Evolutionary conservation across 2,329 filamentous ascomycete genomes (phyloP).

Genomic region (Penicillium sp.): DNA sequence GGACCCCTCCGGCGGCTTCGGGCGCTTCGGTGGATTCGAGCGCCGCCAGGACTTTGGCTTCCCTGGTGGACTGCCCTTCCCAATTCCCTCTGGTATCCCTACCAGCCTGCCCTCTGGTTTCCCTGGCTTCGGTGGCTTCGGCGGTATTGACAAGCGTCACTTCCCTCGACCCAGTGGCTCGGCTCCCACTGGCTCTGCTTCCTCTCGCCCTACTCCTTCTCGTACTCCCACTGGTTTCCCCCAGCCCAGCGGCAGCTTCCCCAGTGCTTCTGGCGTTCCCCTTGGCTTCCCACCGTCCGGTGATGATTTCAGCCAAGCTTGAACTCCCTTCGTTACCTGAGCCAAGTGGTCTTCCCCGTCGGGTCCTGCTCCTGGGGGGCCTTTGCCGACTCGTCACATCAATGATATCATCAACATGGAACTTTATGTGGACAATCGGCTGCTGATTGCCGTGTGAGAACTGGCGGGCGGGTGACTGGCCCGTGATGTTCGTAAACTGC

Average conservation of each 20-base stretch:
- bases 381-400: conserved; percentile 1
- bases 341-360: conserved; percentile 1
- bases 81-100: conserved; percentile 6
- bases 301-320: conserved; percentile 3
- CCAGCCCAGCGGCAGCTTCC: neutral
- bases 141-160: neutral
- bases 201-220: neutral
- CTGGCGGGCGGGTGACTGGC: neutral
- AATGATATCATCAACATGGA: neutral
- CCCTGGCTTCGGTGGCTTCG: neutral
- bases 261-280: neutral
- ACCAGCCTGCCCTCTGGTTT: neutral
- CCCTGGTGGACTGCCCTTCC: neutral
- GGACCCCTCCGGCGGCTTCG: neutral
- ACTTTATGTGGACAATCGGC: neutral
- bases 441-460: neutral
- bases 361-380: conserved; percentile 1
- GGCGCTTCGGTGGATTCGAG: neutral
- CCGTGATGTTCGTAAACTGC: neutral
- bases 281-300: neutral
- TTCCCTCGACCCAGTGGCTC: neutral
- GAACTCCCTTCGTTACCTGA: neutral
- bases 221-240: conserved; percentile 6
- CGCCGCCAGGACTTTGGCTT: too few species aligned
- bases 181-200: neutral